Evolutionary conservation across 2,329 filamentous ascomycete species (phyloP).

Genomic region (Dothistroma septosporum): DNA sequence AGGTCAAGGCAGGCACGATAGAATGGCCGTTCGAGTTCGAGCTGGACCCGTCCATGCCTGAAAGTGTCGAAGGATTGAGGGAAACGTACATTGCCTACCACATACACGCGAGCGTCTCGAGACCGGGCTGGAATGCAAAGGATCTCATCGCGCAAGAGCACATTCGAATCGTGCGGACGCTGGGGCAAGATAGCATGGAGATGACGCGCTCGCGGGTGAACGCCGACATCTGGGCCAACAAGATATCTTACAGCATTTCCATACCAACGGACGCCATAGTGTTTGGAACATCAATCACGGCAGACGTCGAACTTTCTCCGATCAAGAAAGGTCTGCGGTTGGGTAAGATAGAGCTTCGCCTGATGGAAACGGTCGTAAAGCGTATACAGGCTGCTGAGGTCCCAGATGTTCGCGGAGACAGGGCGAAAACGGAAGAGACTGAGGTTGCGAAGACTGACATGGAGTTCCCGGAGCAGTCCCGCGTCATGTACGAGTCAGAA

Average conservation of each 20-base stretch:
- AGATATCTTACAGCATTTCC: conserved; percentile 91
- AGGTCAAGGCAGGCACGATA: conserved; percentile 47
- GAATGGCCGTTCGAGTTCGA: conserved; percentile 51
- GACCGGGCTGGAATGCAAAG: conserved; percentile 77
- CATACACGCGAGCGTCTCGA: conserved; percentile 81
- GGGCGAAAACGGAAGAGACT: conserved; percentile 34
- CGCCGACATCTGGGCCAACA: conserved; percentile 96
- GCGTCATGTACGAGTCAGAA: conserved; percentile 37
- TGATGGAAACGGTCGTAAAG: conserved; percentile 70
- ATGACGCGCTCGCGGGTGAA: conserved; percentile 52
- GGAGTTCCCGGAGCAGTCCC: conserved; percentile 37
- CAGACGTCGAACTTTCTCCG: conserved; percentile 83
- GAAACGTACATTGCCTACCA: conserved; percentile 87
- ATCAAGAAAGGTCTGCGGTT: conserved; percentile 83
- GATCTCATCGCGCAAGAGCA: conserved; percentile 75
- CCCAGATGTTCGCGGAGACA: conserved; percentile 32
- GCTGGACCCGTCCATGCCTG: conserved; percentile 53
- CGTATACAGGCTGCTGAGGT: conserved; percentile 34
- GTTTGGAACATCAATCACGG: conserved; percentile 78
- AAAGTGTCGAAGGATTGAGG: conserved; percentile 84
- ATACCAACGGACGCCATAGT: conserved; percentile 92
- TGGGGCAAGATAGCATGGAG: conserved; percentile 66
- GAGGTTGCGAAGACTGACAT: conserved; percentile 38
- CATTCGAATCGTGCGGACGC: conserved; percentile 47
- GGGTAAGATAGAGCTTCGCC: conserved; percentile 72